A percentile compares a stretch with the other conserved stretches of the same genome.
Conservation (phyloP, 129 eudicot genomes). For the Chrysanthemum seticuspe region DNA sequence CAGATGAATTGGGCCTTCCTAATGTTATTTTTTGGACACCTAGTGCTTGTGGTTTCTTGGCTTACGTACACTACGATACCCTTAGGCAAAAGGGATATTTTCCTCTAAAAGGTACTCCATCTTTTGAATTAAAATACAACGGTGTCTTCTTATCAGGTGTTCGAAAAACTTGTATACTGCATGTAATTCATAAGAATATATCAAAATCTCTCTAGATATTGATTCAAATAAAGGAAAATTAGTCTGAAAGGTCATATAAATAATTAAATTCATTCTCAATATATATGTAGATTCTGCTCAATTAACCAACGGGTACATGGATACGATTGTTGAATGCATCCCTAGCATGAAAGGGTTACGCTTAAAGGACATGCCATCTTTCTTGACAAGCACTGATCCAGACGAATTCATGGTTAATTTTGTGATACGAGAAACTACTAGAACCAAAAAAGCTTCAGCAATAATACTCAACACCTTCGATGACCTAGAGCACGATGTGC, state of each 20-base stretch:
- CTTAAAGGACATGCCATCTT: constrained; percentile 37
- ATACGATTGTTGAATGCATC: constrained; percentile 32
- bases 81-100: constrained; percentile 19
- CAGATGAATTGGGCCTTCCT: constrained; percentile 32
- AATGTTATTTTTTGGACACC: constrained; percentile 28
- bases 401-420: constrained; percentile 35
- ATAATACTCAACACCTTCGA: constrained; percentile 37
- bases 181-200: no score
- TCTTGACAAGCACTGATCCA: constrained; percentile 32
- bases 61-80: constrained; percentile 18
- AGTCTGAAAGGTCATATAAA: no score
- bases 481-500: constrained; percentile 28
- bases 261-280: no score
- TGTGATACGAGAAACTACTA: constrained; percentile 12
- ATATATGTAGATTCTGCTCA: constrained; percentile 21
- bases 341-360: constrained; percentile 37
- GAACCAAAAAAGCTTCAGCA: constrained; percentile 23
- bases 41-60: constrained; percentile 34
- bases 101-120: constrained; percentile 15
- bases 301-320: constrained; percentile 37
- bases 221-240: no score
- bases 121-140: neutral
- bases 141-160: no score
- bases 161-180: no score
- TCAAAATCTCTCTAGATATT: no score